Evolutionary conservation across 2,329 filamentous ascomycete species (phyloP).

Genomic region (Microcyclosporella mali): DNA sequence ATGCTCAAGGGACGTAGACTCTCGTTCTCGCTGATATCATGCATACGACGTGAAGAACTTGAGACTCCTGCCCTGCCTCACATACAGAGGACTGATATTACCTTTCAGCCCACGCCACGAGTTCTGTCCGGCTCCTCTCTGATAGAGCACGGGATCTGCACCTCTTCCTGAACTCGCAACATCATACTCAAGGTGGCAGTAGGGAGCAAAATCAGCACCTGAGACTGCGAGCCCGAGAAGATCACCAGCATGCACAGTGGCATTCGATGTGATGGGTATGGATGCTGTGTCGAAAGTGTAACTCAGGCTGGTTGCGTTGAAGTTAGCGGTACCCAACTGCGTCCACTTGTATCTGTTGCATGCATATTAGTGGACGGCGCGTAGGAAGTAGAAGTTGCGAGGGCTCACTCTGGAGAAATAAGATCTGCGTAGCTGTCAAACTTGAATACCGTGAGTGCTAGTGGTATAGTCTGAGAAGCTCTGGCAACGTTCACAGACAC

Average conservation of each 20-base stretch:
- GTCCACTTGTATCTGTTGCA: constrained; percentile 18
- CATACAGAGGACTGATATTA: constrained; percentile 16
- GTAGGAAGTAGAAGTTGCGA: neutral
- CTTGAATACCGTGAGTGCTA: constrained; percentile 21
- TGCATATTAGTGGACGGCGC: neutral
- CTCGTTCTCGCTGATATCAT: too few species aligned
- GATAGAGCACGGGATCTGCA: constrained; percentile 10
- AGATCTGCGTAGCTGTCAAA: constrained; percentile 17
- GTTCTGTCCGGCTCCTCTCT: constrained; percentile 20
- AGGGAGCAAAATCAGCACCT: constrained; percentile 18
- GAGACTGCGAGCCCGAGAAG: constrained; percentile 17
- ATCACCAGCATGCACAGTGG: constrained; percentile 17
- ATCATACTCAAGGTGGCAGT: constrained; percentile 22
- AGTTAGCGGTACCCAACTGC: constrained; percentile 11
- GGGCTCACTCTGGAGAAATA: constrained; percentile 10
- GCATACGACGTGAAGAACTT: constrained; percentile 20
- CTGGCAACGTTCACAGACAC: constrained; percentile 20
- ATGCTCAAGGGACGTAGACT: too few species aligned
- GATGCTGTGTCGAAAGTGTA: constrained; percentile 18
- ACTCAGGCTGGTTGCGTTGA: constrained; percentile 13
- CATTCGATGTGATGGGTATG: constrained; percentile 17
- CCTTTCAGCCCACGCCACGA: constrained; percentile 17
- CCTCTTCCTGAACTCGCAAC: neutral
- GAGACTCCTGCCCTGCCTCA: constrained; percentile 17
- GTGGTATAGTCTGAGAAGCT: constrained; percentile 8